Evolutionary conservation across 1,139 yeast species (phyloP), one percentile per base, ranked within the genome.

Genomic region (Blastobotrys malaysiensis): DNA sequence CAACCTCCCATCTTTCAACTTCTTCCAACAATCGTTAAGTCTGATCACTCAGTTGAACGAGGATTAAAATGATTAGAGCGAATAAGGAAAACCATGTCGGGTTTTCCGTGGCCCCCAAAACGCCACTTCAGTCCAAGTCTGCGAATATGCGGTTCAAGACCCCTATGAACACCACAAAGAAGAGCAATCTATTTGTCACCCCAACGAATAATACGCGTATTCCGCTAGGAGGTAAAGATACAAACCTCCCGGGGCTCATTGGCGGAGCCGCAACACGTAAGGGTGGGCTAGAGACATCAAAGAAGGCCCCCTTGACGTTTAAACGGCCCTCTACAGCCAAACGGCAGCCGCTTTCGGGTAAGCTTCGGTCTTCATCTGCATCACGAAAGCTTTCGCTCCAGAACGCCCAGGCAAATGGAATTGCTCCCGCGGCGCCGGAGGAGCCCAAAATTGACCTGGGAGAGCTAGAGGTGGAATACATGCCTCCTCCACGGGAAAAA

Each of bases 161-260:
- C 5, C 45, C 24, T 9, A 46, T 48, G 46, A 55, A 53, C 44
- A 53, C 54, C n/a, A 46, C 50, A 21, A 56, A 53, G 26, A 54
- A 54, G 26, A 53, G 51, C 45, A 39, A 36, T 24, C 26, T 48
- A 48, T 48, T 57, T 36, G 52, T 50, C 51, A 55, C 55, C 13
- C 57, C 59, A 5, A 50, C 51, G n/a, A 31, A 31, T 31, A 54
- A 46, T 9, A 56, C 59, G 44, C 55, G 66, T 48, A 58, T 59
- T 2, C 66, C 66, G 14, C 51, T 63, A 14, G 66, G 66, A 7
- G 67, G 67, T 2, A 64, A 63, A 46, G 65, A 61, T 50, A 57
- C 55, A 36, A 64, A 63, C 55, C 16, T 31, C 16, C 39, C 39
- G 4, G 39, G 39, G 39, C 39, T 31, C 16, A 7, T 31, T n/a